A percentile compares a stretch with the other conserved stretches of the same genome.
These are phyloP conservation scores for Cicer arietinum DNA, from an alignment of 306 rosid species.

Conservation along the genomic window DNA sequence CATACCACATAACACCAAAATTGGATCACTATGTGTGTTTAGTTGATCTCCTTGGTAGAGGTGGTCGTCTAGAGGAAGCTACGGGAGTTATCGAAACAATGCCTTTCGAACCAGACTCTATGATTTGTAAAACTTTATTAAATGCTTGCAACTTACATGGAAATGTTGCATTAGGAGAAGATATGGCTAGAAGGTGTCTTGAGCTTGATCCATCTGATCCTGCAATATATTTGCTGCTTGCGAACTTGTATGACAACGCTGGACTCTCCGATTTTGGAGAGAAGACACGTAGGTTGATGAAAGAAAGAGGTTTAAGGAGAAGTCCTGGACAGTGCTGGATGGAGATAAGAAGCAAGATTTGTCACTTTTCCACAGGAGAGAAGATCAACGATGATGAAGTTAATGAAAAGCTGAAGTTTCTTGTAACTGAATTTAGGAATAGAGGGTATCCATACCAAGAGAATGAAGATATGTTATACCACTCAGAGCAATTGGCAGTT, in stretches of 20 bases:
- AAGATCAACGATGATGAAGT: conserved; percentile 44
- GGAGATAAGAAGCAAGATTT: conserved; percentile 55
- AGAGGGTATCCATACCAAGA: conserved; percentile 48
- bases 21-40: conserved; percentile 64
- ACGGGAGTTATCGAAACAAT: conserved; percentile 59
- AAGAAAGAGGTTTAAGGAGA: conserved; percentile 65
- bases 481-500: conserved; percentile 65
- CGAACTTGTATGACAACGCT: conserved; percentile 63
- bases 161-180: conserved; percentile 66
- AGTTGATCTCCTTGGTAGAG: conserved; percentile 69
- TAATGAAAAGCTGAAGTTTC: conserved; percentile 48
- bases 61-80: conserved; percentile 71
- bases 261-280: conserved; percentile 57
- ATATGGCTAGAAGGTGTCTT: conserved; percentile 66
- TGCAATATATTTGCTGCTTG: conserved; percentile 62
- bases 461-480: conserved; percentile 50
- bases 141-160: conserved; percentile 64
- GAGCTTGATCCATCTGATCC: conserved; percentile 69
- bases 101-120: conserved; percentile 61
- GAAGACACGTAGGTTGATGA: conserved; percentile 62
- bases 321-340: conserved; percentile 60
- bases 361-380: conserved; percentile 58
- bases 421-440: conserved; percentile 50
- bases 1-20: conserved; percentile 52
- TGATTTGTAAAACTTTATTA: conserved; percentile 64